Percentiles rank a stretch among this genome's conserved stretches.
Evolutionary conservation across 2,329 filamentous ascomycete genomes (phyloP).

Genomic region (Ramularia endophylla): DNA sequence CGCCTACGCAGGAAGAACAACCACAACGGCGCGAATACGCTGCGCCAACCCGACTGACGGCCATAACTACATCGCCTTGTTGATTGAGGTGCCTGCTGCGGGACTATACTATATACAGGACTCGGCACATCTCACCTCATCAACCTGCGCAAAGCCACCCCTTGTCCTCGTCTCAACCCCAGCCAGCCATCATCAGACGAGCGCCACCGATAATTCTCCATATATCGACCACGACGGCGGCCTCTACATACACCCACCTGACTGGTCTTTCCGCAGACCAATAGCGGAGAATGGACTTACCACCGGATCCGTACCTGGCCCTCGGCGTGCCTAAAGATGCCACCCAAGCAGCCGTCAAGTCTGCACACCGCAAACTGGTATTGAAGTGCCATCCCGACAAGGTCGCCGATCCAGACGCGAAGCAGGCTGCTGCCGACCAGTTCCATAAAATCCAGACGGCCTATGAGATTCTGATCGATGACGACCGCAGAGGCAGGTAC

Average conservation of each 20-base stretch:
- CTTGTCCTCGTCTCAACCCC: not conserved
- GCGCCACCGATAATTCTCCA: no score
- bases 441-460: conserved; percentile 91
- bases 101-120: no score
- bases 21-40: no score
- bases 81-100: no score
- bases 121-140: no score
- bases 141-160: no score
- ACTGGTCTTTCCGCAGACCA: not conserved
- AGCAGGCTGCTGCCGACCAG: conserved; percentile 72
- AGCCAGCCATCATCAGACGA: not conserved
- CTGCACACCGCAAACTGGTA: conserved; percentile 84
- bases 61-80: no score
- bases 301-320: conserved; percentile 76
- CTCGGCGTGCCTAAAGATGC: conserved; percentile 68
- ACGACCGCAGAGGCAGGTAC: conserved; percentile 65
- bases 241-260: not conserved
- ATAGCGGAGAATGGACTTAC: conserved; percentile 23
- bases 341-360: conserved; percentile 74
- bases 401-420: conserved; percentile 63
- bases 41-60: no score
- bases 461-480: conserved; percentile 83
- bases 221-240: not conserved
- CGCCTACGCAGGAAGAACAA: no score
- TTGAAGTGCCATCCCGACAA: conserved; percentile 71